Evolutionary conservation across 31 red algal species (phyloP), one percentile per base, ranked within the genome.

Genomic region (Bonnemaisonia californica): DNA sequence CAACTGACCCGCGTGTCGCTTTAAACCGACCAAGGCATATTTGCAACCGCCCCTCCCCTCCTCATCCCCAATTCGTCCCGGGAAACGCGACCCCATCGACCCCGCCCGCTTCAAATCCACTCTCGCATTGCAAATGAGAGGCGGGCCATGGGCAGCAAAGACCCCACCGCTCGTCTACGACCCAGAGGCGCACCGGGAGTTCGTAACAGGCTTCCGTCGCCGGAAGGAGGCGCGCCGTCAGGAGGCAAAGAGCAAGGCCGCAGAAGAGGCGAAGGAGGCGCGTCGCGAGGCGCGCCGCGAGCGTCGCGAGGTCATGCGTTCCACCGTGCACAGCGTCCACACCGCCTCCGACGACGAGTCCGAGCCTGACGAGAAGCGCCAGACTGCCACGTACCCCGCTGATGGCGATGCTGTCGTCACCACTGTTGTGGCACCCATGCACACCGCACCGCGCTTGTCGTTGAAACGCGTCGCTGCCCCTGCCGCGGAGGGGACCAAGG

Each of bases 181-280:
- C 45, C 45, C 45, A 16, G 83, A 70, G 18, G 73, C 81, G 3
- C 89, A 92, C 74, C 89, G 89, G 30, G 81, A 92, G 58, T 85
- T 92, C 59, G 89, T 92, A 1, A 92, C 74, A 41, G 89, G 81
- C 26, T 92, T 92, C 56, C 81, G 83, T 4, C 69, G 72, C 18
- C 80, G 89, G 3, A 92, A 92, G 56, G 59, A 78, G 60, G 67
- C 68, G 22, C 87, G 87, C 28, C 87, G 78, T 30, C 42, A 76
- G 57, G 24, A 69, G 59, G 87, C 78, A 3, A 41, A 38, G 18
- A 71, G 45, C 35, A 57, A 22, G 22, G 79, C 79, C 1, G 69
- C 59, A 11, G 65, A 48, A 31, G 57, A 64, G 9, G 77, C 80
- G 31, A 90, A 90, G 51, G 27, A 90, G 45, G 65, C 71, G 39